phyloP scores from a whole-genome alignment of 805 yeast species.

The Trichomonascus vanleenenianus region DNA sequence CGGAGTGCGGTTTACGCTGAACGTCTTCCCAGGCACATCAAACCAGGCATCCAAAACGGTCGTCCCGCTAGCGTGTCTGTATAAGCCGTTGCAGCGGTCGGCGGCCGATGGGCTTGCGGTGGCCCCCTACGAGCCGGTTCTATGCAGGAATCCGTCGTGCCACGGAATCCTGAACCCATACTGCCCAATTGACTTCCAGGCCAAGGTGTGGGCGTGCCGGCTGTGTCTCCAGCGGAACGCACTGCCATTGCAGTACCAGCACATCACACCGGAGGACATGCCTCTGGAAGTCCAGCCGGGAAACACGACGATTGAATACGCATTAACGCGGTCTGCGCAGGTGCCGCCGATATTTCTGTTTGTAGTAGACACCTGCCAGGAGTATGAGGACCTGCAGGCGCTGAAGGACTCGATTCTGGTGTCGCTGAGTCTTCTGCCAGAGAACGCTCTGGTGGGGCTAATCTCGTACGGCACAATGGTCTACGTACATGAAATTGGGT shows the following conservation, averaged over 20 bases:
- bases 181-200: conserved; percentile 57
- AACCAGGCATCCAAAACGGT: conserved; percentile 77
- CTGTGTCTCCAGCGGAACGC: conserved; percentile 71
- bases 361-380: conserved; percentile 83
- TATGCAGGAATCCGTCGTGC: conserved; percentile 62
- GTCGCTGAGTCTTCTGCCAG: conserved; percentile 74
- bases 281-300: conserved; percentile 69
- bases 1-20: conserved; percentile 64
- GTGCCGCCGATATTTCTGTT: conserved; percentile 83
- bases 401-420: conserved; percentile 73
- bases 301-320: conserved; percentile 76
- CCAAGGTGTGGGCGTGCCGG: conserved; percentile 79
- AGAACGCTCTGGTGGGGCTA: conserved; percentile 79
- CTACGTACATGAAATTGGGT: conserved; percentile 74
- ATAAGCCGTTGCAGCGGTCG: conserved; percentile 77
- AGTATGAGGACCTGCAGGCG: conserved; percentile 73
- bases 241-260: conserved; percentile 76
- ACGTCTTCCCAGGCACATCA: conserved; percentile 75
- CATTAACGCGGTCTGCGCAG: conserved; percentile 66
- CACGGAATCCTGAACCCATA: conserved; percentile 75
- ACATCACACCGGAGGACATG: conserved; percentile 61
- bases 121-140: conserved; percentile 69
- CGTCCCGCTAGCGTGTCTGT: conserved; percentile 80
- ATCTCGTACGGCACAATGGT: conserved; percentile 88
- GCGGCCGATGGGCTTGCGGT: conserved; percentile 49